phyloP scores from a whole-genome alignment of 768 basidiomycete genomes.

The Floccularia luteovirens region DNA sequence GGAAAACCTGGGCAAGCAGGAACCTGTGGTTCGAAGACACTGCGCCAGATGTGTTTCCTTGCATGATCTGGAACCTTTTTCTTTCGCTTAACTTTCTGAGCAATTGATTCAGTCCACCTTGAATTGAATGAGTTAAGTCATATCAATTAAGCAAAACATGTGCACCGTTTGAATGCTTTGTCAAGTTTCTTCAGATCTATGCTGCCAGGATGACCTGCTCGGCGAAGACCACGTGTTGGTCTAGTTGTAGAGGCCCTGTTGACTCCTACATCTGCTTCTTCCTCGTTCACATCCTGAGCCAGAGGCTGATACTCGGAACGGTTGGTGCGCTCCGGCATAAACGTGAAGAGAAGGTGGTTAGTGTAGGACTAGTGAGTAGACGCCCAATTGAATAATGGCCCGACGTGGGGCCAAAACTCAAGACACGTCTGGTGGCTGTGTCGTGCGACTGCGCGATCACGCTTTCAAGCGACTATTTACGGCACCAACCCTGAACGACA shows the following conservation, averaged over 20 bases:
- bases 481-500: too few species aligned
- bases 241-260: constrained; percentile 16
- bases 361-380: too few species aligned
- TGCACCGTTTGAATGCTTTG: constrained; percentile 73
- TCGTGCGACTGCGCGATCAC: too few species aligned
- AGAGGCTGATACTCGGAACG: constrained; percentile 44
- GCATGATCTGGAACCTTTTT: constrained; percentile 57
- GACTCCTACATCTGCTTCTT: constrained; percentile 30
- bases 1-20: constrained; percentile 21
- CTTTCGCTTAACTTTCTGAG: constrained; percentile 78
- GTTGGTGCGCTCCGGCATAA: constrained; percentile 21
- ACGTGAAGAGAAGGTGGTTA: too few species aligned
- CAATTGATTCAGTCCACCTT: constrained; percentile 84
- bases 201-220: constrained; percentile 43
- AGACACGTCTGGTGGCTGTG: not conserved
- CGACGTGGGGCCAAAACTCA: too few species aligned
- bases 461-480: too few species aligned
- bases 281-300: constrained; percentile 26
- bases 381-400: too few species aligned
- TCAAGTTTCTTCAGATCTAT: constrained; percentile 79
- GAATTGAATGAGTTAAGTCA: not conserved
- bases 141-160: constrained; percentile 1
- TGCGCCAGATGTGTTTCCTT: constrained; percentile 70
- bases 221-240: constrained; percentile 23
- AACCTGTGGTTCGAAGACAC: constrained; percentile 67